phyloP scores from a whole-genome alignment of 305 asterid genomes.

The Ruellia speciosa region DNA sequence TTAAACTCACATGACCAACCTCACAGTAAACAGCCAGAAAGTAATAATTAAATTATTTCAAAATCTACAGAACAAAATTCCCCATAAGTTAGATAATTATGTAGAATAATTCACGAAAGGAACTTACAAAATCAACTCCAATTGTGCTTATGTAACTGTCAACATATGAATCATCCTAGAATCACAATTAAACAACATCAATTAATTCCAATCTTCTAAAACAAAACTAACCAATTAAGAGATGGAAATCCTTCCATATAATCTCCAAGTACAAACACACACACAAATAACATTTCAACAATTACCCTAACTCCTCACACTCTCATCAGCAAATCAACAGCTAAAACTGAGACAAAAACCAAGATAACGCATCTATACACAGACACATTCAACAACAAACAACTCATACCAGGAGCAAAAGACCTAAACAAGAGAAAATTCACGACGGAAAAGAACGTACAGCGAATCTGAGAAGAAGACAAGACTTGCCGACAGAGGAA shows the following conservation, averaged over 20 bases:
- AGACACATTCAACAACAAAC: neutral
- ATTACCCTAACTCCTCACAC: neutral
- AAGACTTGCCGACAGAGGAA: slow-evolving; percentile 80
- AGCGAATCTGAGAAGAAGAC: slow-evolving; percentile 82
- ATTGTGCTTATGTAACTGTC: slow-evolving; percentile 87
- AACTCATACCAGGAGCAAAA: neutral
- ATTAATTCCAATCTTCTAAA: slow-evolving; percentile 10
- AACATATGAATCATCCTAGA: slow-evolving; percentile 78
- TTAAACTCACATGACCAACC: neutral
- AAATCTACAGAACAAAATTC: neutral
- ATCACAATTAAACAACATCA: slow-evolving; percentile 7
- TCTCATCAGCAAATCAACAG: neutral
- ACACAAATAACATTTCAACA: neutral
- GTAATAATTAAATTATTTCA: too few relatives aligned
- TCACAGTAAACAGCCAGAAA: neutral
- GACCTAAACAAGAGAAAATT: neutral
- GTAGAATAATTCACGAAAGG: neutral
- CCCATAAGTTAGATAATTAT: neutral
- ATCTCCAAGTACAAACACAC: neutral
- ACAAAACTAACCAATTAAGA: neutral
- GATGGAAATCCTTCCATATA: neutral
- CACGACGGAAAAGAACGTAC: slow-evolving; percentile 30
- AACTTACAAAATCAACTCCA: slow-evolving; percentile 76
- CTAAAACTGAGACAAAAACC: neutral
- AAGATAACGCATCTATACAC: neutral